Evolutionary conservation across 495 filamentous ascomycete species (phyloP).

Genomic region (Penicillium soppii): DNA sequence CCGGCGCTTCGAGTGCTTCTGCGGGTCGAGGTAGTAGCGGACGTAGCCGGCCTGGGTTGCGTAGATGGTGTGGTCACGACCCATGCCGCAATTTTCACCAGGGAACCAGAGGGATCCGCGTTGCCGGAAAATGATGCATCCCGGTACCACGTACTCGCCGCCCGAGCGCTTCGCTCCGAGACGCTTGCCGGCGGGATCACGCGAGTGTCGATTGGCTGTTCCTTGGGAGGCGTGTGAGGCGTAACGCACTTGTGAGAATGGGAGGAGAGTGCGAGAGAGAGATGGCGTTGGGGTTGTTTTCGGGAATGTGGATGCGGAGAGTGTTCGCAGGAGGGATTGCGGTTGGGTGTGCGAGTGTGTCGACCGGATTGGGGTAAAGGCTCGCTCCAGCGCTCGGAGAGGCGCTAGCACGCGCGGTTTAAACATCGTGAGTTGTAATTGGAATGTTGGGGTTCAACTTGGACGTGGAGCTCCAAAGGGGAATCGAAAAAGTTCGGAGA

Average conservation of each 20-base stretch:
- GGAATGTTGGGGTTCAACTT: conserved; percentile 14
- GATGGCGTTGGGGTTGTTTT: conserved; percentile 24
- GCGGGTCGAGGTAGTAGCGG: conserved; percentile 89
- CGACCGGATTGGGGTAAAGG: conserved; percentile 31
- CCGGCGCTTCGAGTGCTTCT: conserved; percentile 72
- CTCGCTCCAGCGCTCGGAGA: conserved; percentile 40
- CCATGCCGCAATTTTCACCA: conserved; percentile 90
- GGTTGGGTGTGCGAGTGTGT: conserved; percentile 20
- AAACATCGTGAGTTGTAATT: conserved; percentile 31
- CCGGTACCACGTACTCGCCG: conserved; percentile 87
- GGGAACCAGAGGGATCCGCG: conserved; percentile 92
- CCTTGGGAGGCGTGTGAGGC: conserved; percentile 87
- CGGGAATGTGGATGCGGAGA: conserved; percentile 32
- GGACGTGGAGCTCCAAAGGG: conserved; percentile 24
- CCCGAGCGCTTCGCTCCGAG: conserved; percentile 90
- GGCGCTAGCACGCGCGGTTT: conserved; percentile 44
- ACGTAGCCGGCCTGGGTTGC: conserved; percentile 83
- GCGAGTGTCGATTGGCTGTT: conserved; percentile 75
- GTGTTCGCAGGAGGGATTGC: conserved; percentile 39
- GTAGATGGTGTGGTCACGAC: conserved; percentile 97
- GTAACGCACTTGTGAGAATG: conserved; percentile 56
- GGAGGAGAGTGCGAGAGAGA: conserved; percentile 29
- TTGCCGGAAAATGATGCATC: conserved; percentile 97
- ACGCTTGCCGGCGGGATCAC: conserved; percentile 88
- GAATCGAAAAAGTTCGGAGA: conserved; percentile 24